phyloP scores from a whole-genome alignment of 2,329 filamentous ascomycete species.

The Penicillium sp. region DNA sequence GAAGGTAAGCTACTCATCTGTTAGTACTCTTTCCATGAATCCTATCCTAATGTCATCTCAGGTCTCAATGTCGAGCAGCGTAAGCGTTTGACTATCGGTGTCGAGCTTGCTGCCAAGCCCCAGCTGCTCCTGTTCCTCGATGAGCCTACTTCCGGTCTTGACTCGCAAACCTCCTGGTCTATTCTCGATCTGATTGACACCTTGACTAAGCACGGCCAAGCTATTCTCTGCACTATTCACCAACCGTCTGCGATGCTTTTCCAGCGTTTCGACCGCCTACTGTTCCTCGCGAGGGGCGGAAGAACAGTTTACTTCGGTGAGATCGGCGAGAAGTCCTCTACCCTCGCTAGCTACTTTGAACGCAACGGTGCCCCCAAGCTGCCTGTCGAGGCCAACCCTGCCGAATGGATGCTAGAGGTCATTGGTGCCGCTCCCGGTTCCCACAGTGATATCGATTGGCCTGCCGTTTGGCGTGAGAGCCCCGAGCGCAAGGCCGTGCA shows the following conservation, averaged over 20 bases:
- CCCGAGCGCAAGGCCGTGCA: slow-evolving; percentile 61
- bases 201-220: slow-evolving; percentile 83
- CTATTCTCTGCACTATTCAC: slow-evolving; percentile 95
- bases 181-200: slow-evolving; percentile 88
- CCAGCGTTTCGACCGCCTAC: slow-evolving; percentile 73
- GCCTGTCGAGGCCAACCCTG: slow-evolving; percentile 67
- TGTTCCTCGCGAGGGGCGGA: slow-evolving; percentile 67
- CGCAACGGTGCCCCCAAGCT: slow-evolving; percentile 64
- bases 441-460: slow-evolving; percentile 67
- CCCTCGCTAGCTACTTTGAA: slow-evolving; percentile 66
- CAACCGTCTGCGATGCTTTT: slow-evolving; percentile 96
- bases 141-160: slow-evolving; percentile 91
- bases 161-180: slow-evolving; percentile 91
- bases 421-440: slow-evolving; percentile 66
- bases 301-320: slow-evolving; percentile 72
- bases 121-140: slow-evolving; percentile 88
- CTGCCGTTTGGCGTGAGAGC: slow-evolving; percentile 63
- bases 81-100: slow-evolving; percentile 85
- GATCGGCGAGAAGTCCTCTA: slow-evolving; percentile 63
- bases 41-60: not conserved
- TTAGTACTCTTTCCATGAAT: not conserved
- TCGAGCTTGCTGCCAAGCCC: slow-evolving; percentile 93
- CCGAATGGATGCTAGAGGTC: slow-evolving; percentile 72
- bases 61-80: slow-evolving; percentile 65
- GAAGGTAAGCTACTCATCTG: slow-evolving; percentile 55